Conservation (phyloP, 2,329 filamentous ascomycete genomes). For the Fusarium sp. region DNA sequence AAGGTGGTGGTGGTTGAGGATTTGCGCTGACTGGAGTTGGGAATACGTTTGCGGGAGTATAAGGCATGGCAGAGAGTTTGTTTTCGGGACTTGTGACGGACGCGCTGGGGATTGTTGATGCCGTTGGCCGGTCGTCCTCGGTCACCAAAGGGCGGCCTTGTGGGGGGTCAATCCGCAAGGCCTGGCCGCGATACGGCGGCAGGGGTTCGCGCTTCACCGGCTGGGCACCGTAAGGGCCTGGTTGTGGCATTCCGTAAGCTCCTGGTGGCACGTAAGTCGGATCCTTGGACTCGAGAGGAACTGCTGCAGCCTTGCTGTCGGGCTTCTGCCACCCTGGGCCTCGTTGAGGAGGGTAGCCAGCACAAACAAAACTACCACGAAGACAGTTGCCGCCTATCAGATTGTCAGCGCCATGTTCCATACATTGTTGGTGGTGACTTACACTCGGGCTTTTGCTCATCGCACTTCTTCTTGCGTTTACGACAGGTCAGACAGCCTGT, state of each 20-base stretch:
- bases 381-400: conserved; percentile 84
- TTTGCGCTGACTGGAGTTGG: conserved; percentile 73
- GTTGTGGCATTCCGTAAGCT: conserved; percentile 71
- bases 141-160: conserved; percentile 66
- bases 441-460: conserved; percentile 95
- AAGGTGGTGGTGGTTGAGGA: conserved; percentile 55
- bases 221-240: conserved; percentile 52
- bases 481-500: conserved; percentile 95
- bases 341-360: conserved; percentile 87
- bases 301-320: conserved; percentile 73
- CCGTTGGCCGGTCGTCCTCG: conserved; percentile 70
- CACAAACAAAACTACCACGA: conserved; percentile 89
- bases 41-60: conserved; percentile 66
- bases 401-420: conserved; percentile 16
- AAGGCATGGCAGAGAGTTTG: conserved; percentile 70
- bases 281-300: conserved; percentile 88
- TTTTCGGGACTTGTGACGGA: conserved; percentile 70
- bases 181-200: conserved; percentile 70
- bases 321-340: conserved; percentile 81
- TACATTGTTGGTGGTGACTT: conserved; percentile 53
- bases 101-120: conserved; percentile 69
- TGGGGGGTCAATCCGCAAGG: conserved; percentile 72
- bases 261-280: conserved; percentile 71
- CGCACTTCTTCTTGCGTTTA: conserved; percentile 96
- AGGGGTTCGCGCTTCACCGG: conserved; percentile 67